These are phyloP conservation scores for Globisporangium echinulatum DNA, from an alignment of 352 stramenopile genomes.

Conservation along the genomic window DNA sequence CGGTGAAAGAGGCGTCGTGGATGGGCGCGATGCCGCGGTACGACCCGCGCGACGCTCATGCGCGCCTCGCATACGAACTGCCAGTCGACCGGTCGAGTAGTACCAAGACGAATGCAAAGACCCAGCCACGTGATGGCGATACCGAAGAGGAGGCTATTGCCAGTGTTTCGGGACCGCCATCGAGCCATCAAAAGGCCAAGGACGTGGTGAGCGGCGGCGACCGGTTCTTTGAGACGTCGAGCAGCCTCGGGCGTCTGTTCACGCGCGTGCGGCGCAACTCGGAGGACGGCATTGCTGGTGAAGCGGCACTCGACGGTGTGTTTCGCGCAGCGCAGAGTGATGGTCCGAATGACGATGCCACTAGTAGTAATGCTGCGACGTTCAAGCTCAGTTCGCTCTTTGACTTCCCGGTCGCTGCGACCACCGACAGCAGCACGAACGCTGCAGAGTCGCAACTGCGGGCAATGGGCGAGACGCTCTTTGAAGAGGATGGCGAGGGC, in stretches of 20 bases:
- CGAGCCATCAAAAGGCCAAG: constrained; percentile 30
- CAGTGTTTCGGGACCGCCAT: background rate
- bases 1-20: constrained; percentile 70
- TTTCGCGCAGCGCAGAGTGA: constrained; percentile 20
- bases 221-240: constrained; percentile 65
- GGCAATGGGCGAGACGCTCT: constrained; percentile 39
- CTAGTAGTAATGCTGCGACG: constrained; percentile 10
- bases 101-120: no score
- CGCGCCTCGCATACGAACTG: constrained; percentile 48
- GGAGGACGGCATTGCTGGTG: constrained; percentile 65
- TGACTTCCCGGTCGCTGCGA: constrained; percentile 36
- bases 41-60: constrained; percentile 39
- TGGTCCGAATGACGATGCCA: no score
- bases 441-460: constrained; percentile 16
- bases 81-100: constrained; percentile 13
- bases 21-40: constrained; percentile 73
- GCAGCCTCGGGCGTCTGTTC: constrained; percentile 56
- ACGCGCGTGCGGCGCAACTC: constrained; percentile 78
- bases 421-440: constrained; percentile 29
- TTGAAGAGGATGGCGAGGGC: constrained; percentile 21
- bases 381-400: constrained; percentile 80
- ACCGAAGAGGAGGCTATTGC: constrained; percentile 8
- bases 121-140: background rate
- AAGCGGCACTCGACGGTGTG: constrained; percentile 71
- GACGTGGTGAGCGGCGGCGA: constrained; percentile 48